These are phyloP conservation scores for Sungouiella thailandica DNA, from an alignment of 805 yeast species.

Conservation along the genomic window DNA sequence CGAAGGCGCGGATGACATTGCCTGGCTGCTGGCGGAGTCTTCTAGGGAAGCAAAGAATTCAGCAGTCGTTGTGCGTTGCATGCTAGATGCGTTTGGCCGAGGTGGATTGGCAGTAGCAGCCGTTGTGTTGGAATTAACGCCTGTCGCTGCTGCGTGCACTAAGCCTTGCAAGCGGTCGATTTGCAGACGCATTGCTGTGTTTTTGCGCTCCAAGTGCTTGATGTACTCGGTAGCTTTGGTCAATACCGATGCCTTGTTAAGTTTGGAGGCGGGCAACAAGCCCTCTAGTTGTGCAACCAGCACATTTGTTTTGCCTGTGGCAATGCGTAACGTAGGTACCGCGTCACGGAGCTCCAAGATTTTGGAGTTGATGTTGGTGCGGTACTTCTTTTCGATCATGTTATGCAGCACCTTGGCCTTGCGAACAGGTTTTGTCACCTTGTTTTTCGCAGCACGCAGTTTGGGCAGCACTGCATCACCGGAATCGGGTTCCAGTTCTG, in stretches of 20 bases:
- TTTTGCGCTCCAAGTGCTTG: constrained; percentile 63
- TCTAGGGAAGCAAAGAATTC: neutral
- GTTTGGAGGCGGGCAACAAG: constrained; percentile 66
- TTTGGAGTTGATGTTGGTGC: constrained; percentile 71
- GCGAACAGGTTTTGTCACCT: constrained; percentile 41
- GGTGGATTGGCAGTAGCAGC: constrained; percentile 3
- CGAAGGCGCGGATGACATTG: neutral
- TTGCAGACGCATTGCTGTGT: constrained; percentile 43
- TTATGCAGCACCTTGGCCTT: constrained; percentile 67
- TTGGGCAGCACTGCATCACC: constrained; percentile 1
- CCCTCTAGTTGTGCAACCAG: constrained; percentile 56
- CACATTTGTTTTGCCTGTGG: constrained; percentile 32
- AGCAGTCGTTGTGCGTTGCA: neutral
- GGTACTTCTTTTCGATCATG: constrained; percentile 74
- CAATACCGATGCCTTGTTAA: constrained; percentile 73
- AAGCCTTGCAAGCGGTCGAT: constrained; percentile 38
- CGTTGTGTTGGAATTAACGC: constrained; percentile 15
- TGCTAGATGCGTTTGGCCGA: neutral
- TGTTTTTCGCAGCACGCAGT: constrained; percentile 5
- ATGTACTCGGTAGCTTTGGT: constrained; percentile 77
- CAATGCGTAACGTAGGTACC: constrained; percentile 71
- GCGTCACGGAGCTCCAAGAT: constrained; percentile 67
- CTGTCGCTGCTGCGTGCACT: constrained; percentile 29
- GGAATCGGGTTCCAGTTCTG: constrained; percentile 1
- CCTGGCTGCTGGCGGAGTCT: neutral